Base-by-base conservation (phyloP, 257 asterid genomes). In the Solanum ossicruentum region DNA sequence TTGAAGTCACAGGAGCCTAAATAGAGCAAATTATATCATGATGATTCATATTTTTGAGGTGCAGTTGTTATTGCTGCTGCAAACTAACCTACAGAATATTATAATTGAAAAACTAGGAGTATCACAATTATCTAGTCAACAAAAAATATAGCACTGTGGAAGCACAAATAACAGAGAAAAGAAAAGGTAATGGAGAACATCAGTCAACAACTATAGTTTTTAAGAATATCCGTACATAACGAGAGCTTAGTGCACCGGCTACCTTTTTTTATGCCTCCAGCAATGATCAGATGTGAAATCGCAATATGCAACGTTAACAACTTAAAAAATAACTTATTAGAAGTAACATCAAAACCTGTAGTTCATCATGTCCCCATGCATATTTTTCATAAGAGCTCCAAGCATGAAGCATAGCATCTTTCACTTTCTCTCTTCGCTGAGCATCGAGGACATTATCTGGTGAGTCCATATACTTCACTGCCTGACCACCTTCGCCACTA, bases 291-390 rank as follows among this genome's bases (percentile, higher is more conserved):
- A 71, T 71, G 57, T 16, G 61, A 75, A 49, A 49, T 75, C 16
- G 11, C 82, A 78, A 26, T 3, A 51, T 78, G 21, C 63, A 78
- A 78, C 61, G 52, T 52, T 78, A 52, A 52, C 45, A 51, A 15
- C 63, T 49, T 52, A 67, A 63, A 43, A 54, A 12, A 69, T 12
- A 41, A 83, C 66, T 26, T 17, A 82, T 58, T 80, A 32, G 41
- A 85, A 80, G 85, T 23, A 60, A 72, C 84, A 86, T 73, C 26
- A 80, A 85, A 36, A 97, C 99, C 98, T 95, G 98, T 84, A 95
- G 98, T 88, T 95, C 99, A 89, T 97, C 99, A 88, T 94, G 95
- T 60, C 99, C 99, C 99, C 99, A 97, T 32, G 98, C 99, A 91
- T 95, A 94, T 87, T 91, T 97, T 90, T 94, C 99, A 86, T 97